Conservation (phyloP, 345 rosid species). For the Ricinus communis region DNA sequence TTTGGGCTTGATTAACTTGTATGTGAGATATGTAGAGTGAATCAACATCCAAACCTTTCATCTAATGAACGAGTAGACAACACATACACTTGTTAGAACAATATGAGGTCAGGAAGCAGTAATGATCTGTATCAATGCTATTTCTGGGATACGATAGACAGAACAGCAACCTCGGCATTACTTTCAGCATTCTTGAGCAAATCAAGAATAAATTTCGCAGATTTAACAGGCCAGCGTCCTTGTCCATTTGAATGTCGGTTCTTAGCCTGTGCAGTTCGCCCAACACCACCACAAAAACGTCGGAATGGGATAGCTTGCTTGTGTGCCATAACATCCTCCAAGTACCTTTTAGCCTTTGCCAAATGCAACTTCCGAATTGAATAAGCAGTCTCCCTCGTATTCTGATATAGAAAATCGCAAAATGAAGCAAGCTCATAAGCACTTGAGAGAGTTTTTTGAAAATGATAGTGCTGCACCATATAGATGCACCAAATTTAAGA, state of each 20-base stretch:
- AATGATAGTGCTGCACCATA: background rate
- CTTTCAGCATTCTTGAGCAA: conserved; percentile 71
- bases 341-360: conserved; percentile 65
- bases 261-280: conserved; percentile 78
- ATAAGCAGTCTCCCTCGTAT: conserved; percentile 70
- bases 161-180: conserved; percentile 59
- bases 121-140: background rate
- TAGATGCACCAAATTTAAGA: too few species aligned
- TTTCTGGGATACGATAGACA: background rate
- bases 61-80: conserved; percentile 26
- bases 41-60: conserved; percentile 78
- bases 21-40: conserved; percentile 63
- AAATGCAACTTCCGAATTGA: conserved; percentile 61
- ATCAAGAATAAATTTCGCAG: conserved; percentile 54
- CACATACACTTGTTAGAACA: background rate
- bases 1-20: conserved; percentile 79
- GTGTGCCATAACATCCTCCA: conserved; percentile 76
- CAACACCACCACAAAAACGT: conserved; percentile 73
- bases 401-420: conserved; percentile 39
- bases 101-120: background rate
- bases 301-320: conserved; percentile 84
- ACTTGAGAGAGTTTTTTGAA: background rate
- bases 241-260: conserved; percentile 80
- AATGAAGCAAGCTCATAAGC: background rate
- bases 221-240: conserved; percentile 70